Percentiles rank a stretch among this genome's conserved stretches.
These are phyloP conservation scores for Pythium volutum DNA, from an alignment of 352 stramenopile genomes.

Conservation along the genomic window DNA sequence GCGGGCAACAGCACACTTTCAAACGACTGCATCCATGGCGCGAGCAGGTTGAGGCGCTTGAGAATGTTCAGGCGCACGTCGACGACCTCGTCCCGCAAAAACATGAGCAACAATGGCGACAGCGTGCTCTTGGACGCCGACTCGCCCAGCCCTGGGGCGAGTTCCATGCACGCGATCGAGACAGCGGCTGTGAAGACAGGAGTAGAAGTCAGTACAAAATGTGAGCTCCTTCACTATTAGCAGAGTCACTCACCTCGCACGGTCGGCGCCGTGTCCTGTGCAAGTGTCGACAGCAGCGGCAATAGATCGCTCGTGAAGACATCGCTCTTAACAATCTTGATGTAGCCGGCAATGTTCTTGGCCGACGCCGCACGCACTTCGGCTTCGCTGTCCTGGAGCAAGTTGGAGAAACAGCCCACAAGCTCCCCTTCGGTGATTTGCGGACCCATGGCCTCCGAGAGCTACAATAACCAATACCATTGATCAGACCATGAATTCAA, in stretches of 20 bases:
- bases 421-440: slow-evolving; percentile 87
- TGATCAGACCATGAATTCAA: neutral
- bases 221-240: no score
- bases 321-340: slow-evolving; percentile 88
- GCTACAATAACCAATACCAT: slow-evolving; percentile 19
- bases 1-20: slow-evolving; percentile 70
- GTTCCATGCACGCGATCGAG: slow-evolving; percentile 90
- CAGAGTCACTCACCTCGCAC: slow-evolving; percentile 83
- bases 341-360: slow-evolving; percentile 92
- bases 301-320: slow-evolving; percentile 90
- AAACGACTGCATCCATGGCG: slow-evolving; percentile 90
- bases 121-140: slow-evolving; percentile 86
- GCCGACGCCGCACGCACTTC: slow-evolving; percentile 91
- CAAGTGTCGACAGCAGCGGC: slow-evolving; percentile 86
- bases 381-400: slow-evolving; percentile 92
- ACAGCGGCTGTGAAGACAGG: slow-evolving; percentile 47
- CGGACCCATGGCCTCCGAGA: slow-evolving; percentile 71
- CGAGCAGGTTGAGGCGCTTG: slow-evolving; percentile 89
- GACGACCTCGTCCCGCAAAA: slow-evolving; percentile 86
- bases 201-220: no score
- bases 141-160: slow-evolving; percentile 89
- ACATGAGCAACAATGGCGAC: slow-evolving; percentile 73
- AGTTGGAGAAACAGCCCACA: slow-evolving; percentile 87
- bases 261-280: slow-evolving; percentile 90
- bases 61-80: slow-evolving; percentile 95